Evolutionary conservation across 352 stramenopile species (phyloP), one percentile per base, ranked within the genome.

Genomic region (Phytophthora chlamydospora): DNA sequence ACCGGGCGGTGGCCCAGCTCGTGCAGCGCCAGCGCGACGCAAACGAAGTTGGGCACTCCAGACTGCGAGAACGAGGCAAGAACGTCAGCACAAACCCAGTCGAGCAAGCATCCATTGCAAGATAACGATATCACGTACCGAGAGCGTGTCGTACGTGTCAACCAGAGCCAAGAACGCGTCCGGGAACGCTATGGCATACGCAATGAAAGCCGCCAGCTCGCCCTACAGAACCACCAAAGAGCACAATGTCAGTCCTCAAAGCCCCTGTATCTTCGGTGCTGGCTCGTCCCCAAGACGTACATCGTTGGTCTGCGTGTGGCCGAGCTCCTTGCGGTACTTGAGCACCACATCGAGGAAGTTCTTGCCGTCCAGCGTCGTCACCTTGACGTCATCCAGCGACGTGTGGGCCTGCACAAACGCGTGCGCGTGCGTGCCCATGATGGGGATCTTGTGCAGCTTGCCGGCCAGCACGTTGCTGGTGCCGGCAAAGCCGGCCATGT

Each of bases 131-230:
- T 12, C 35, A 75, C 78, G 33, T 62, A 94, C 83, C 73, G 75
- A 81, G 12, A 99, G 77, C 43, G 97, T 99, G 66, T 99, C 96
- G 75, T 99, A 99, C 0, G 98, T 99, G 72, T 99, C 98, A 27
- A 99, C 91, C 3, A 99, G 86, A 52, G 96, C 98, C 12, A 99
- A 55, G 71, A 99, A 99, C 5, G 66, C 68, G 44, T 98, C 77
- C 1, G 98, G 98, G 78, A 99, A 99, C n/a, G 97, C 93, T 24
- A 94, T 75, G 12, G 97, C 97, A 62, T 99, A 99, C 19, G 96
- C 88, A 52, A 99, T 90, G 70, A 99, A 99, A 12, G 97, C 97
- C 10, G 97, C 97, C n/a, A 99, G 78, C 64, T 99, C 98, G 52
- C 97, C 97, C 69, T 98, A 33, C 12, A 66, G 3, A 29, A 29